These are phyloP conservation scores for Ambrosia hybrid DNA, from an alignment of 140 eudicot genomes.

Conservation along the genomic window DNA sequence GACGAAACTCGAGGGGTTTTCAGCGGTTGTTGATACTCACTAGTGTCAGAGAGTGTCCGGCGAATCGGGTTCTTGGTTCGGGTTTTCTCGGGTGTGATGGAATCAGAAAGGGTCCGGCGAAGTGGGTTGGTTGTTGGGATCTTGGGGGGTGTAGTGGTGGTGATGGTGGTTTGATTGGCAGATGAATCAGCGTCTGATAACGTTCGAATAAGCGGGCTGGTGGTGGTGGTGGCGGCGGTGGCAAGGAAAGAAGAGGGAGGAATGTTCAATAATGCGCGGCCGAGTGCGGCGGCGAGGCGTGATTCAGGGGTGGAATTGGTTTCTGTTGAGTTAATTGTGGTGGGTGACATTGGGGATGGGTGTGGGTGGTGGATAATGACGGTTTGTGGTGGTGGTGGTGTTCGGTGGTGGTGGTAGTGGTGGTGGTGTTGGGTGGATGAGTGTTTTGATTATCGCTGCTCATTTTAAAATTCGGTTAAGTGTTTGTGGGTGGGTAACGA, in stretches of 20 bases:
- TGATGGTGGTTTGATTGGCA: slow-evolving; percentile 5
- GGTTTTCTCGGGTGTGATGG: not conserved
- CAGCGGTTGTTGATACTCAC: not conserved
- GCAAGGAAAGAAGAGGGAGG: slow-evolving; percentile 1
- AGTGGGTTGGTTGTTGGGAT: slow-evolving; percentile 1
- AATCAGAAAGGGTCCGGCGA: slow-evolving; percentile 8
- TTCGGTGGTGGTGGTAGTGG: slow-evolving; percentile 2
- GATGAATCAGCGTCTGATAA: slow-evolving; percentile 24
- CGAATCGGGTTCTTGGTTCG: slow-evolving; percentile 1
- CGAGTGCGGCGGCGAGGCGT: slow-evolving; percentile 10
- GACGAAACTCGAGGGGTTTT: slow-evolving; percentile 9
- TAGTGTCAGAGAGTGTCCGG: slow-evolving; percentile 8
- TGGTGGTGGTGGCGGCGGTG: slow-evolving; percentile 1
- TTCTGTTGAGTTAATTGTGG: not conserved
- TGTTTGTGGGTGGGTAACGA: not conserved
- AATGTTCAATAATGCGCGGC: slow-evolving; percentile 6
- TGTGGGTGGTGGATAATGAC: not conserved
- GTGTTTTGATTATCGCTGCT: not conserved
- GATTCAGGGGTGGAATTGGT: slow-evolving; percentile 11
- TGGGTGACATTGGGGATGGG: slow-evolving; percentile 7
- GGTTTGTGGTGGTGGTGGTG: not conserved
- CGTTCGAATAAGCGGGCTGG: slow-evolving; percentile 18
- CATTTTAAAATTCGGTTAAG: not conserved
- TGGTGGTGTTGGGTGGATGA: slow-evolving; percentile 5
- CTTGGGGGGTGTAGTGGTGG: slow-evolving; percentile 1